Percentiles rank a stretch among this genome's conserved stretches.
phyloP scores from a whole-genome alignment of 768 basidiomycete species.

The Tremella fuciformis region DNA sequence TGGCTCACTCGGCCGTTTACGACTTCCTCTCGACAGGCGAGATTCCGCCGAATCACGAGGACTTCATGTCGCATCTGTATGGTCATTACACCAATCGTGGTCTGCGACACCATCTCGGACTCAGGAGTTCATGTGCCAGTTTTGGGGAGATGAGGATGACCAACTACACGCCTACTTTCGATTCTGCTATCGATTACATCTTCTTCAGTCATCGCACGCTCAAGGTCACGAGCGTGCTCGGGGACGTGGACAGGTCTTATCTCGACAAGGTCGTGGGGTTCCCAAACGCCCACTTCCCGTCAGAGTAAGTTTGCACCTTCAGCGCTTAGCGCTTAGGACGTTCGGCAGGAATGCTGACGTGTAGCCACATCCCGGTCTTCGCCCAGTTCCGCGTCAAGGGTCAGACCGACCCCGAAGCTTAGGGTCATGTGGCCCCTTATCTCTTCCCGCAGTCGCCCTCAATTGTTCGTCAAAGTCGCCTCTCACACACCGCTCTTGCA shows the following conservation, averaged over 20 bases:
- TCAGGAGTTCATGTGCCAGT: constrained; percentile 81
- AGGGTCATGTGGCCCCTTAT: too few relatives aligned
- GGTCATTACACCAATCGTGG: constrained; percentile 84
- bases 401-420: constrained; percentile 13
- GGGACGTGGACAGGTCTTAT: constrained; percentile 80
- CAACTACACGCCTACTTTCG: constrained; percentile 84
- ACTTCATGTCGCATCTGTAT: constrained; percentile 88
- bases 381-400: constrained; percentile 46
- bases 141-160: constrained; percentile 67
- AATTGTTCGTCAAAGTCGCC: too few relatives aligned
- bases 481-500: too few relatives aligned
- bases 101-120: constrained; percentile 68
- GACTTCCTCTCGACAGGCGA: constrained; percentile 77
- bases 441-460: too few relatives aligned
- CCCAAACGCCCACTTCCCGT: constrained; percentile 94
- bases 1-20: constrained; percentile 81
- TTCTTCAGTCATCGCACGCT: constrained; percentile 79
- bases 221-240: constrained; percentile 75
- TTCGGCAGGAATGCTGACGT: neutral
- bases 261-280: constrained; percentile 90
- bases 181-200: constrained; percentile 85
- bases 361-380: constrained; percentile 49
- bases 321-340: neutral
- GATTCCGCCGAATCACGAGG: constrained; percentile 68
- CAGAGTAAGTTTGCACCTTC: constrained; percentile 67